Evolutionary conservation across 768 basidiomycete species (phyloP), one percentile per base, ranked within the genome.

Genomic region (Naganishia antarctica): DNA sequence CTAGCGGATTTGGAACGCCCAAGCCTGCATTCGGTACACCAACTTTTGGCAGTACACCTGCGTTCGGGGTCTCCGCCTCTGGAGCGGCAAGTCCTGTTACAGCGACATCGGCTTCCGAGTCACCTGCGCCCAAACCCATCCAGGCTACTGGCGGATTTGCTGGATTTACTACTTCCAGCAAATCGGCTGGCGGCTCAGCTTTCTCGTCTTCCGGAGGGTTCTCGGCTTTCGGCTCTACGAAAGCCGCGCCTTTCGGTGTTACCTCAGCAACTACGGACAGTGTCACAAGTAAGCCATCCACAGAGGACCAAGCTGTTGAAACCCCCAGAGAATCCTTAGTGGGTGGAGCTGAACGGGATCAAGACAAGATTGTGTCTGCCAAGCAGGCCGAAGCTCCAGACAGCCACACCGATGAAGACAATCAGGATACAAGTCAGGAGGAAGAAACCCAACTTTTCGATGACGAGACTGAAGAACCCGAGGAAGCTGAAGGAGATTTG

Each of bases 1-100:
- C 80, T 4, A 63, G 73, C 41, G 64, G 62, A 31, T 68, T 79
- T 0, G 76, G 71, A 2, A 79, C 79, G 53, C 70, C 70, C 0
- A 77, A 79, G 58, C 63, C 79, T 13, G 23, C 65, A n/a, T 68
- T 69, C 25, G 70, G 68, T 12, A 59, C 66, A 44, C 50, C 73
- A 2, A 48, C 64, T 6, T 64, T 44, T 7, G 40, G 43, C 15
- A 25, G 41, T 16, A 63, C 15, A 44, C 62, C 62, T 29, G 62
- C 49, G 32, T 37, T 32, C 16, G 60, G 50, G 7, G 51, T 34
- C 12, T 50, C 58, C 31, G 23, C 58, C 18, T 63, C 64, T 23
- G 46, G 47, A 11, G 47, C 50, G 1, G 48, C 47, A 16, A 28
- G 50, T 7, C 3, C 61, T 21, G 23, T 25, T 2, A 16, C 44